Conservation (phyloP, 371 early-diverging fungal genomes). For the Parasitella parasitica region DNA sequence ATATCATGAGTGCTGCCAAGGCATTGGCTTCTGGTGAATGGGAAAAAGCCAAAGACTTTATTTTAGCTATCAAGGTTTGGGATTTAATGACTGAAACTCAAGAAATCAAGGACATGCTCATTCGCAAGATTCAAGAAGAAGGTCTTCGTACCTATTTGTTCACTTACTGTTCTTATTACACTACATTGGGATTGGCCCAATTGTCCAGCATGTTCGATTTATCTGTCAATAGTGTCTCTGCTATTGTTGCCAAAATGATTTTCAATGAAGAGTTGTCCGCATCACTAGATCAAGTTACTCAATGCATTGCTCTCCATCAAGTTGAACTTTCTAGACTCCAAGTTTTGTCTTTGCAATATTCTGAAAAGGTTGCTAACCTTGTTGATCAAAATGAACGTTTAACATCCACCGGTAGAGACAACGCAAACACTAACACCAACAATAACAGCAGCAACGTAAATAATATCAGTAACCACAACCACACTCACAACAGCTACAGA, state of each 20-base stretch:
- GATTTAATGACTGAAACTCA: constrained; percentile 81
- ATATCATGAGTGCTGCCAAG: constrained; percentile 96
- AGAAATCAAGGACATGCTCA: constrained; percentile 87
- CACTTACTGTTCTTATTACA: constrained; percentile 85
- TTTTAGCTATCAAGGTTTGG: constrained; percentile 94
- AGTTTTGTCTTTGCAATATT: constrained; percentile 79
- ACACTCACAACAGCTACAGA: constrained; percentile 4
- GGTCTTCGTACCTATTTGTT: constrained; percentile 95
- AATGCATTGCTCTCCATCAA: constrained; percentile 79
- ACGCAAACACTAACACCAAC: background rate
- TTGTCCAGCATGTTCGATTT: constrained; percentile 88
- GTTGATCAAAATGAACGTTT: constrained; percentile 92
- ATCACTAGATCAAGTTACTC: constrained; percentile 78
- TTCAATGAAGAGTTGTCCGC: constrained; percentile 88
- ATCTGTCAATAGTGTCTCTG: constrained; percentile 61
- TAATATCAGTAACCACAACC: constrained; percentile 1
- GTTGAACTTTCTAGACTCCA: constrained; percentile 86
- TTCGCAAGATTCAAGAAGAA: constrained; percentile 90
- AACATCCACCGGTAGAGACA: constrained; percentile 15
- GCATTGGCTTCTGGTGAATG: constrained; percentile 92
- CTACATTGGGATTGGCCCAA: constrained; percentile 79
- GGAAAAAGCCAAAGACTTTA: constrained; percentile 82
- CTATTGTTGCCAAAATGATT: constrained; percentile 91
- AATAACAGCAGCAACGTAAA: background rate
- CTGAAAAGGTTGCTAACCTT: constrained; percentile 85